Evolutionary conservation across 208 protist species (phyloP).

Genomic region (Crithidia mellificae): DNA sequence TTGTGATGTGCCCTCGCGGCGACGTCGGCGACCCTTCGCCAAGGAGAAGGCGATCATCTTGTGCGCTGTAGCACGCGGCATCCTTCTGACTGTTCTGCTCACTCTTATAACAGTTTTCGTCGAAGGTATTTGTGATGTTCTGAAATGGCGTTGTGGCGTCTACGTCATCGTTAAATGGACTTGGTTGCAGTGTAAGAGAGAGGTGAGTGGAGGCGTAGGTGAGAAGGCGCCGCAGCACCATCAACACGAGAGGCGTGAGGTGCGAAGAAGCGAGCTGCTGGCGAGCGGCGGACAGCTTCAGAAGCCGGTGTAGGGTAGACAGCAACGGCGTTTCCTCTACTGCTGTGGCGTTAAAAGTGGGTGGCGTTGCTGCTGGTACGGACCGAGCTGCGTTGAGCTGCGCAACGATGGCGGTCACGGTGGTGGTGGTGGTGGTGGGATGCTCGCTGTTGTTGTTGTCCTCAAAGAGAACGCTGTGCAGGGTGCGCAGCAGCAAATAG

Average conservation of each 20-base stretch:
- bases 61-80: no score
- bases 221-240: neutral
- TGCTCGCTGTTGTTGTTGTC: neutral
- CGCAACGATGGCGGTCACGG: neutral
- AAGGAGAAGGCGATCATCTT: no score
- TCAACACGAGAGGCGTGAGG: slow-evolving; percentile 7
- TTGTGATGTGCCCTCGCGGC: no score
- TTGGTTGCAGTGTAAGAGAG: no score
- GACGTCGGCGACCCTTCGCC: no score
- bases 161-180: no score
- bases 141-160: no score
- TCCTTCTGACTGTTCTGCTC: no score
- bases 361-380: neutral
- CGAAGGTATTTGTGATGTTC: no score
- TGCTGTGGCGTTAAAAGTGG: no score
- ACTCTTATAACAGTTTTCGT: no score
- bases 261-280: neutral
- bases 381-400: neutral
- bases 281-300: neutral
- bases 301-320: neutral
- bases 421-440: no score
- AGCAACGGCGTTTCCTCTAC: slow-evolving; percentile 5
- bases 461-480: neutral
- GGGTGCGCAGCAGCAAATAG: neutral
- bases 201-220: neutral